These are phyloP conservation scores for Rhododendron kiyosumense DNA, from an alignment of 148 eudicot genomes.

Conservation along the genomic window DNA sequence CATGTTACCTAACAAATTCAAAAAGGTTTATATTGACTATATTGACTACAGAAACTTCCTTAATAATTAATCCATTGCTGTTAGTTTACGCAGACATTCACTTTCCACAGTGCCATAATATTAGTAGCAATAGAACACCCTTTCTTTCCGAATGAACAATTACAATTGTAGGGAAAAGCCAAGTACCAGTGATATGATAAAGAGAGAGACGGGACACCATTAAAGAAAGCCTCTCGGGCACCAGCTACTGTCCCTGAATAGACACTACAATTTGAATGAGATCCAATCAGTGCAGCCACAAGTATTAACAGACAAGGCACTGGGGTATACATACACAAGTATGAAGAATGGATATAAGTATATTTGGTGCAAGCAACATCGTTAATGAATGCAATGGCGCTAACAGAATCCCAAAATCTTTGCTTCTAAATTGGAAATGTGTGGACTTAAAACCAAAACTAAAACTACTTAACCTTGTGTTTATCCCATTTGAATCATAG, in stretches of 20 bases:
- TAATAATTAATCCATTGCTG: neutral
- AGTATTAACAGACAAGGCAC: neutral
- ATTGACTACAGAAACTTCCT: neutral
- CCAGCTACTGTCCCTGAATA: slow-evolving; percentile 99
- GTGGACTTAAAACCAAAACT: neutral
- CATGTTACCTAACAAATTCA: neutral
- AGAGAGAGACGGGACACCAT: slow-evolving; percentile 69
- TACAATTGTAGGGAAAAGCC: neutral
- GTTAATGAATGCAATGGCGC: neutral
- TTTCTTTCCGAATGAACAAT: neutral
- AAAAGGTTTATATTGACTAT: neutral
- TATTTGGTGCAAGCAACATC: neutral
- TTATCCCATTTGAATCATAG: neutral
- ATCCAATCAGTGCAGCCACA: slow-evolving; percentile 8
- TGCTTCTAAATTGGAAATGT: neutral
- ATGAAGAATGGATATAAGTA: neutral
- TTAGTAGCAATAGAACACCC: neutral
- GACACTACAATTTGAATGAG: slow-evolving; percentile 44
- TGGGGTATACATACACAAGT: neutral
- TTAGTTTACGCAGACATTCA: neutral
- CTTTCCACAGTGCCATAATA: neutral
- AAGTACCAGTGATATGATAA: slow-evolving; percentile 83
- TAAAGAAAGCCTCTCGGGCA: slow-evolving; percentile 88
- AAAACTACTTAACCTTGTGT: neutral
- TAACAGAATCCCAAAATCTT: neutral